These are phyloP conservation scores for Aureobasidium sp. DNA, from an alignment of 2,329 filamentous ascomycete genomes.

Conservation along the genomic window DNA sequence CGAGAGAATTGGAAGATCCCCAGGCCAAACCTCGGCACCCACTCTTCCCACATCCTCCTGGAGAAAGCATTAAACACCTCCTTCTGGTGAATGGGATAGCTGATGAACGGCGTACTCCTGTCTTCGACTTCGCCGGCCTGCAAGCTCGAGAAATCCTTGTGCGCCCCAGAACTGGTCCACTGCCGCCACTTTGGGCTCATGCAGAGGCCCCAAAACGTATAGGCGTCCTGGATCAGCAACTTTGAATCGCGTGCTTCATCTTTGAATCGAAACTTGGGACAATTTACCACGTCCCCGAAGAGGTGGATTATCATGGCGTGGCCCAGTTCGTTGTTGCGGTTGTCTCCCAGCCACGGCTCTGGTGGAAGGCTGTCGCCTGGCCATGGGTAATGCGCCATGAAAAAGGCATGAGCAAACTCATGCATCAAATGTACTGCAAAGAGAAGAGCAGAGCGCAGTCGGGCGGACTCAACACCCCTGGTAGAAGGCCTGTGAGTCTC, in stretches of 20 bases:
- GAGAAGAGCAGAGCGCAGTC: background rate
- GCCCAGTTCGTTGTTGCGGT: background rate
- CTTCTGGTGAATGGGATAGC: background rate
- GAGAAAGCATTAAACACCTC: background rate
- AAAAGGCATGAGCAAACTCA: background rate
- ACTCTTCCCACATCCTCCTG: background rate
- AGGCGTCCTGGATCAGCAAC: background rate
- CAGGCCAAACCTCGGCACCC: background rate
- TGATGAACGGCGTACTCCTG: rapidly evolving
- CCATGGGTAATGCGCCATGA: background rate
- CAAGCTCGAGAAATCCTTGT: too few relatives aligned
- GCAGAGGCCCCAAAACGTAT: background rate
- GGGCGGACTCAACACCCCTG: background rate
- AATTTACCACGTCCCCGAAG: background rate
- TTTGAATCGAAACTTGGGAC: too few relatives aligned
- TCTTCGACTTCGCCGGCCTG: too few relatives aligned
- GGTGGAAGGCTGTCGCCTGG: too few relatives aligned
- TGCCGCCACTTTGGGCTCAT: background rate
- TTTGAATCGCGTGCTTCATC: too few relatives aligned
- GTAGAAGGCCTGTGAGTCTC: background rate
- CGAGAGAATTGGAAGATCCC: background rate
- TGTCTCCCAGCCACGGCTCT: background rate
- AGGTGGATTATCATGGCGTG: background rate
- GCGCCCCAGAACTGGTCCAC: background rate
- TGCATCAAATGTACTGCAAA: background rate